Percentiles rank a stretch among this genome's conserved stretches.
Evolutionary conservation across 371 early-diverging fungal genomes (phyloP).

Genomic region (Apophysomyces ossiformis): DNA sequence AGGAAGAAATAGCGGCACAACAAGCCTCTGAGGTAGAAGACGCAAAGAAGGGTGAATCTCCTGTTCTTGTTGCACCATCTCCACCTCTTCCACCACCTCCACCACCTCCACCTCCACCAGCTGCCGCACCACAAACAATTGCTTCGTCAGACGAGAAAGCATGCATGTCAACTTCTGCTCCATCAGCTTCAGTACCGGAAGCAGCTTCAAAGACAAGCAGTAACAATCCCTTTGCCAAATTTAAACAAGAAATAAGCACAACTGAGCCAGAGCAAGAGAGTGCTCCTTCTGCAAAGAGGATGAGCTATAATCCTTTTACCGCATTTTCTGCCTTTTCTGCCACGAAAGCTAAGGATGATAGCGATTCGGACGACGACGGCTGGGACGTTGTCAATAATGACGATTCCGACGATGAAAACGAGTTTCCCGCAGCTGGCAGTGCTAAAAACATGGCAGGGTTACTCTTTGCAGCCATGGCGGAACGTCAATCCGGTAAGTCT

Average conservation of each 20-base stretch:
- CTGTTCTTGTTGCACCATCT: constrained; percentile 12
- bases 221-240: constrained; percentile 57
- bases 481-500: constrained; percentile 27
- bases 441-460: constrained; percentile 53
- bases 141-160: background rate
- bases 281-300: constrained; percentile 37
- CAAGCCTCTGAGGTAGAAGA: background rate
- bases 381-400: constrained; percentile 45
- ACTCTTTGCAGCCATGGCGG: constrained; percentile 46
- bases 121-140: constrained; percentile 7
- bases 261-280: constrained; percentile 19
- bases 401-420: constrained; percentile 47
- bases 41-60: constrained; percentile 19
- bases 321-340: constrained; percentile 53
- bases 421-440: constrained; percentile 58
- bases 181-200: background rate
- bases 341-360: constrained; percentile 34
- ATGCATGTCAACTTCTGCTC: constrained; percentile 6
- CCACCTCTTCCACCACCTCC: constrained; percentile 3
- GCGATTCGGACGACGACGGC: constrained; percentile 41
- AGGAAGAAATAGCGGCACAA: constrained; percentile 16
- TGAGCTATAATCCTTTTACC: constrained; percentile 59
- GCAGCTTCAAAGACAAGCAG: constrained; percentile 25
- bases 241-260: constrained; percentile 16
- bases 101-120: constrained; percentile 14